Percentiles rank a stretch among this genome's conserved stretches.
These are phyloP conservation scores for Mortierella antarctica DNA, from an alignment of 192 early-diverging fungal species.

Conservation along the genomic window DNA sequence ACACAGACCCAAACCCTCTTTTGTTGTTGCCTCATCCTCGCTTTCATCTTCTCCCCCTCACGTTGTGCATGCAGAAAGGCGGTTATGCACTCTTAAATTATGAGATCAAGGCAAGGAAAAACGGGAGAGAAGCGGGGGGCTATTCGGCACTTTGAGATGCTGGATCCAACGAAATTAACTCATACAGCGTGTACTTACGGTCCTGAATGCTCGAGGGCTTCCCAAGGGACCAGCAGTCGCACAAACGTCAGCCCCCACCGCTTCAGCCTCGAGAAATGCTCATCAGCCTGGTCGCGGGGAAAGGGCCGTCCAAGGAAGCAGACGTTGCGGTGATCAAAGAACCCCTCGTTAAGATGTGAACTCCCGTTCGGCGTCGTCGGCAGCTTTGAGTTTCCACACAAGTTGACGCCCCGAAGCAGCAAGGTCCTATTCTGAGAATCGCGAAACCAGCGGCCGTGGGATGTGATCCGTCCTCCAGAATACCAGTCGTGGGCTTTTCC, in stretches of 20 bases:
- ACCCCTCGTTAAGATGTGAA: constrained; percentile 69
- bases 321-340: constrained; percentile 80
- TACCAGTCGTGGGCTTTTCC: constrained; percentile 57
- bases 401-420: constrained; percentile 80
- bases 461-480: constrained; percentile 42
- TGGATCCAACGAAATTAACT: background rate
- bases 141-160: background rate
- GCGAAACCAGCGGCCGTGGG: constrained; percentile 59
- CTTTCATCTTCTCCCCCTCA: too few species aligned
- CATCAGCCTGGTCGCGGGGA: constrained; percentile 75
- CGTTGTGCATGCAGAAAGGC: too few species aligned
- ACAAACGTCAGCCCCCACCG: constrained; percentile 88
- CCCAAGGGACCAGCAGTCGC: constrained; percentile 83
- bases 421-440: constrained; percentile 68
- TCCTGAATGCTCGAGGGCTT: constrained; percentile 81
- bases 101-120: background rate
- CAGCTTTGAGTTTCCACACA: constrained; percentile 82
- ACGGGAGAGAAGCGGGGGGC: background rate
- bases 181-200: constrained; percentile 56
- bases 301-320: constrained; percentile 85
- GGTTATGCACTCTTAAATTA: too few species aligned
- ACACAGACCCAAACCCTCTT: too few species aligned
- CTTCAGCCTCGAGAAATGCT: constrained; percentile 78
- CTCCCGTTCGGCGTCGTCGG: constrained; percentile 76
- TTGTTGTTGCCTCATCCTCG: too few species aligned